Conservation (phyloP, 345 rosid genomes). For the Sonneratia caseolaris region DNA sequence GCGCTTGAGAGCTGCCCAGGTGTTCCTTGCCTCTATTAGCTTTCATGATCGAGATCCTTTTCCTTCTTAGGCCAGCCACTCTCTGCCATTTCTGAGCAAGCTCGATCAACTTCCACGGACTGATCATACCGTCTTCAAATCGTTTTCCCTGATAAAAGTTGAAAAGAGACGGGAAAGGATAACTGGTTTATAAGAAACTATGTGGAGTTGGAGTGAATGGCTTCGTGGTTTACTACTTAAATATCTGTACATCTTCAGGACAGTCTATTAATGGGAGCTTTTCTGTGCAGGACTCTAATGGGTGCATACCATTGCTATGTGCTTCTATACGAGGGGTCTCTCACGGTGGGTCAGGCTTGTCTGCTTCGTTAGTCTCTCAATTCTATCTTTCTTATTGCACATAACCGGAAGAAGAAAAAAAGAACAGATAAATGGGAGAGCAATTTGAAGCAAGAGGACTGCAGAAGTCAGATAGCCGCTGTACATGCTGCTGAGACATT, state of each 20-base stretch:
- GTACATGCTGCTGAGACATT: too few relatives aligned
- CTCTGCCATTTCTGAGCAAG: slow-evolving; percentile 31
- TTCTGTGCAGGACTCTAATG: background rate
- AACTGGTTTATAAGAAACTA: too few relatives aligned
- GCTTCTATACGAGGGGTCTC: background rate
- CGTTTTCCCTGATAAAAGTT: background rate
- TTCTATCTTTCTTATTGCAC: background rate
- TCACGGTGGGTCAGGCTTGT: background rate
- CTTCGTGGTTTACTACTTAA: background rate
- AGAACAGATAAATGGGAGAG: too few relatives aligned
- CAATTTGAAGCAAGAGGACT: too few relatives aligned
- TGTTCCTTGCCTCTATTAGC: background rate
- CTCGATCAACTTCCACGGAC: slow-evolving; percentile 20
- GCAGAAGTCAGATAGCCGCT: too few relatives aligned
- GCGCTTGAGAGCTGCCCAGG: background rate
- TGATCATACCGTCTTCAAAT: slow-evolving; percentile 12
- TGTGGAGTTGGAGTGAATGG: too few relatives aligned
- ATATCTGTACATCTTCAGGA: background rate
- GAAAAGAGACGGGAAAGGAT: too few relatives aligned
- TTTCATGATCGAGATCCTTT: slow-evolving; percentile 11
- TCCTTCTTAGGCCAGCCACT: slow-evolving; percentile 13
- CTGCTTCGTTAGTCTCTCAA: background rate
- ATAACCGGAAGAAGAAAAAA: too few relatives aligned
- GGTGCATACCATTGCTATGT: background rate
- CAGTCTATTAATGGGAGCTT: background rate